Evolutionary conservation across 2,329 filamentous ascomycete species (phyloP).

Genomic region (Fusarium dlaminii): DNA sequence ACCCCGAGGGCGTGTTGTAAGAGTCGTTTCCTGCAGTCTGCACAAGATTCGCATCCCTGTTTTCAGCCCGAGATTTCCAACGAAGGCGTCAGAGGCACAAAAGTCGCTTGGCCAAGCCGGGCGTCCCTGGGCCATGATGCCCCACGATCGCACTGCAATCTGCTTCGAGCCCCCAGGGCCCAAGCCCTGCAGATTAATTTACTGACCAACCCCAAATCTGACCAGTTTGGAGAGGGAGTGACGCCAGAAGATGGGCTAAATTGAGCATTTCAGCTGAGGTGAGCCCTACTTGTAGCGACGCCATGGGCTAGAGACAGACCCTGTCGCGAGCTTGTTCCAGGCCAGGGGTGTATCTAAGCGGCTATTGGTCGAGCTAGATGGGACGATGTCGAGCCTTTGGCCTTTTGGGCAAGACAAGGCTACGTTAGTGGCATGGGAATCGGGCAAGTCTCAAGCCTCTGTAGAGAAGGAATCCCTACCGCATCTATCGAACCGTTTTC

Average conservation of each 20-base stretch:
- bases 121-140: slow-evolving; percentile 37
- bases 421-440: slow-evolving; percentile 14
- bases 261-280: slow-evolving; percentile 52
- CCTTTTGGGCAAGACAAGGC: slow-evolving; percentile 27
- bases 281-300: slow-evolving; percentile 47
- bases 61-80: slow-evolving; percentile 42
- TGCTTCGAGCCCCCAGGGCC: slow-evolving; percentile 31
- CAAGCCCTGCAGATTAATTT: slow-evolving; percentile 31
- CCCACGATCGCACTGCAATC: slow-evolving; percentile 46
- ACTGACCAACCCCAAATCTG: slow-evolving; percentile 32
- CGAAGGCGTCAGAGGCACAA: slow-evolving; percentile 38
- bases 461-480: slow-evolving; percentile 16
- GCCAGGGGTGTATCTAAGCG: slow-evolving; percentile 32
- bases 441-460: slow-evolving; percentile 24
- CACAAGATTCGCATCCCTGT: slow-evolving; percentile 42
- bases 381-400: slow-evolving; percentile 26
- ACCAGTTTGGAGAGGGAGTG: slow-evolving; percentile 38
- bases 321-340: slow-evolving; percentile 44
- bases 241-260: slow-evolving; percentile 40
- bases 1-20: slow-evolving; percentile 25
- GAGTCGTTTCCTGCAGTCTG: slow-evolving; percentile 30
- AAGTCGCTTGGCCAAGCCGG: slow-evolving; percentile 26
- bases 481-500: slow-evolving; percentile 32
- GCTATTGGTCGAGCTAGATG: slow-evolving; percentile 41
- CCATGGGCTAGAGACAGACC: slow-evolving; percentile 38